Conservation (phyloP, 768 basidiomycete species). For the Trametes elegans region DNA sequence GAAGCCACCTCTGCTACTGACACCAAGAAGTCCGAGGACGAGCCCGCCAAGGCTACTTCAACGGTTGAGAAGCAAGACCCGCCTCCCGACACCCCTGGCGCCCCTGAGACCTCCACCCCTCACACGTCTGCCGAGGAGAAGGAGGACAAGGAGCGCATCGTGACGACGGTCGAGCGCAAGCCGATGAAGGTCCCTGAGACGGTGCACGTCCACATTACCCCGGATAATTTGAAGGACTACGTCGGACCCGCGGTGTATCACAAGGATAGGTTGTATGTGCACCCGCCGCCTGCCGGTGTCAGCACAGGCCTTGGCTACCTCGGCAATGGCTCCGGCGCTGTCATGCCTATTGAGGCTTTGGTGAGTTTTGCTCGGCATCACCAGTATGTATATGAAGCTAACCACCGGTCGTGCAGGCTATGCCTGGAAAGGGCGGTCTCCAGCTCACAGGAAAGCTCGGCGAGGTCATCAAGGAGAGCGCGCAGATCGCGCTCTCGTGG, state of each 20-base stretch:
- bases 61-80: constrained; percentile 56
- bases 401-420: constrained; percentile 46
- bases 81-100: constrained; percentile 37
- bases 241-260: constrained; percentile 96
- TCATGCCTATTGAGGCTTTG: constrained; percentile 96
- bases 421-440: constrained; percentile 93
- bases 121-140: constrained; percentile 20
- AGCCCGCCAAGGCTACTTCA: constrained; percentile 19
- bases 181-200: constrained; percentile 78
- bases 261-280: constrained; percentile 86
- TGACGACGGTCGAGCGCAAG: constrained; percentile 77
- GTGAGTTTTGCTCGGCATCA: constrained; percentile 45
- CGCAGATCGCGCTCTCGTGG: constrained; percentile 93
- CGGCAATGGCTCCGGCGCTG: constrained; percentile 93
- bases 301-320: constrained; percentile 94
- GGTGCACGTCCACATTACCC: constrained; percentile 78
- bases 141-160: constrained; percentile 43
- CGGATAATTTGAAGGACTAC: constrained; percentile 91
- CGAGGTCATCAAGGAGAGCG: constrained; percentile 95
- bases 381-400: neutral
- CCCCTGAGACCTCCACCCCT: constrained; percentile 26
- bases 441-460: constrained; percentile 97
- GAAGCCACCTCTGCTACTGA: constrained; percentile 21
- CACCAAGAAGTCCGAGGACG: constrained; percentile 13
- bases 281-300: constrained; percentile 84